A percentile compares a stretch with the other conserved stretches of the same genome.
Evolutionary conservation across 768 basidiomycete genomes (phyloP).

Genomic region (Tubosaeta brunneosetosa): DNA sequence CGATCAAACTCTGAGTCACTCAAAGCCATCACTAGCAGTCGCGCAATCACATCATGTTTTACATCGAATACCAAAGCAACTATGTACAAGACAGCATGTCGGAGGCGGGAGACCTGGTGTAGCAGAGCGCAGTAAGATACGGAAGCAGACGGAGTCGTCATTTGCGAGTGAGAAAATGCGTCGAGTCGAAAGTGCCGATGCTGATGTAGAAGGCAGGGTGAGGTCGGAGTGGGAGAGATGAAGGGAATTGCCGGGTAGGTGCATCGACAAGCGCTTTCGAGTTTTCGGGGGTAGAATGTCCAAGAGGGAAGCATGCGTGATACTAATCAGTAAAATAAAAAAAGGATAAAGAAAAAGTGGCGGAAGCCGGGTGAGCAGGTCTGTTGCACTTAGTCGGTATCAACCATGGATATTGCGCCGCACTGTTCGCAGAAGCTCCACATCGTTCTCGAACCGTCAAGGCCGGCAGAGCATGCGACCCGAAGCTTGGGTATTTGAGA

Average conservation of each 20-base stretch:
- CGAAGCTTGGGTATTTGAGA: conserved; percentile 81
- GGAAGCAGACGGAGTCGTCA: conserved; percentile 13
- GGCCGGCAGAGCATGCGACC: conserved; percentile 67
- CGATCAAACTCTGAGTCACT: background rate
- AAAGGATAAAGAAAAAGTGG: conserved; percentile 22
- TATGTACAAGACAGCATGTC: conserved; percentile 30
- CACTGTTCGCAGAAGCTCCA: conserved; percentile 88
- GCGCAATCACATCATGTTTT: conserved; percentile 14
- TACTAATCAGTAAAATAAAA: conserved; percentile 30
- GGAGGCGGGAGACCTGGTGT: conserved; percentile 14
- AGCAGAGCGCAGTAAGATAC: conserved; percentile 19
- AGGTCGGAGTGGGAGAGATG: conserved; percentile 9
- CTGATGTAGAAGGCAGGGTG: conserved; percentile 9
- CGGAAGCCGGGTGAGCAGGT: conserved; percentile 5
- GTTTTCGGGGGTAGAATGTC: conserved; percentile 23
- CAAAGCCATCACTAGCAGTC: conserved; percentile 14
- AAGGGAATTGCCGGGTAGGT: conserved; percentile 15
- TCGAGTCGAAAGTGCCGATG: conserved; percentile 21
- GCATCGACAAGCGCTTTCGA: conserved; percentile 21
- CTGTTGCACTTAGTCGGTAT: conserved; percentile 48
- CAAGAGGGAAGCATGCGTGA: conserved; percentile 23
- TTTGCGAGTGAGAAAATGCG: conserved; percentile 17
- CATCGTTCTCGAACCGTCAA: conserved; percentile 68
- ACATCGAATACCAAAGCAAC: conserved; percentile 27
- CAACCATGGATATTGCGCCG: conserved; percentile 85